phyloP scores from a whole-genome alignment of 1,284 basidiomycete genomes.

The Neonothopanus nambi region DNA sequence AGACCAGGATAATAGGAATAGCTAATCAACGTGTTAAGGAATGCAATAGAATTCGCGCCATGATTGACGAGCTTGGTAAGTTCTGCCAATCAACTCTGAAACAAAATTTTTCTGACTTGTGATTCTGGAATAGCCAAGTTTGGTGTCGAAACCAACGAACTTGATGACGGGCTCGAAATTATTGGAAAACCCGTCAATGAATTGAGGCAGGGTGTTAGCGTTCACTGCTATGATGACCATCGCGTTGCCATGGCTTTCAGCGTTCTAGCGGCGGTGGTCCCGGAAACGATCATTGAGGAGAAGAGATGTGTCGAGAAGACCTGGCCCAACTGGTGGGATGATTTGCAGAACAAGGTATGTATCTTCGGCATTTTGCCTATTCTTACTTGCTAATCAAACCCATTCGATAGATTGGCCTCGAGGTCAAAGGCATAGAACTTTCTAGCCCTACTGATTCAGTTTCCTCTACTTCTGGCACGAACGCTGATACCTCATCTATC shows the following conservation, averaged over 20 bases:
- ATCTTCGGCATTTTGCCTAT: neutral
- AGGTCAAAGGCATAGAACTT: slow-evolving; percentile 84
- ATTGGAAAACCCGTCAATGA: slow-evolving; percentile 71
- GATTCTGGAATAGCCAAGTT: slow-evolving; percentile 76
- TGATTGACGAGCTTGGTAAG: slow-evolving; percentile 92
- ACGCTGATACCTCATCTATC: slow-evolving; percentile 59
- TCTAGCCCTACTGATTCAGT: slow-evolving; percentile 42
- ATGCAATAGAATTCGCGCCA: slow-evolving; percentile 95
- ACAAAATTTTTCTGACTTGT: neutral
- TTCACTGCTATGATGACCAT: slow-evolving; percentile 98
- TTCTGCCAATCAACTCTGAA: slow-evolving; percentile 10
- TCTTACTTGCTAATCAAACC: slow-evolving; percentile 9
- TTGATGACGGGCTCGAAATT: slow-evolving; percentile 92
- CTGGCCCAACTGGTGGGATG: slow-evolving; percentile 99
- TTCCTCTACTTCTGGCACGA: slow-evolving; percentile 1
- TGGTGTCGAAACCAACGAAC: slow-evolving; percentile 89
- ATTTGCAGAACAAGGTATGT: slow-evolving; percentile 86
- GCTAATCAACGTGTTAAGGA: slow-evolving; percentile 99
- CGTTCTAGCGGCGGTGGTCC: slow-evolving; percentile 78
- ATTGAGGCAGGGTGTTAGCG: slow-evolving; percentile 69
- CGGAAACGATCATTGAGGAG: slow-evolving; percentile 86
- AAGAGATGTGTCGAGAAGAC: slow-evolving; percentile 99
- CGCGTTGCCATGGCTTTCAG: slow-evolving; percentile 99
- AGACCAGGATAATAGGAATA: slow-evolving; percentile 89
- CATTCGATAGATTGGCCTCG: slow-evolving; percentile 77